Conservation (phyloP, 2,329 filamentous ascomycete genomes). For the Colletotrichum horii region DNA sequence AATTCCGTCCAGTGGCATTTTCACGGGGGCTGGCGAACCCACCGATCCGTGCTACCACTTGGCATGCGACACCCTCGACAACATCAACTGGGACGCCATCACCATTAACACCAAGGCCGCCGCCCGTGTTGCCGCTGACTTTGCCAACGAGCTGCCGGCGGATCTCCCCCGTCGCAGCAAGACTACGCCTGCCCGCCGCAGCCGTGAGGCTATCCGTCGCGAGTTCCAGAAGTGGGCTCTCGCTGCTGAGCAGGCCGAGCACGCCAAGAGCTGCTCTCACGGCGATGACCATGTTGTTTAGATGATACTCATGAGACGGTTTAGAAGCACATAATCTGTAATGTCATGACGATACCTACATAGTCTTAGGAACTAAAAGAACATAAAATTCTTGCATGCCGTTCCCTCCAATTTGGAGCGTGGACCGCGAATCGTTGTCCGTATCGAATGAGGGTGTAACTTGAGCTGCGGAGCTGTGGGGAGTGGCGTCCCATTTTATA, state of each 20-base stretch:
- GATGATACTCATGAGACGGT: not conserved
- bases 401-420: too few species aligned
- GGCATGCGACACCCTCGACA: slow-evolving; percentile 42
- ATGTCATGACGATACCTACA: not conserved
- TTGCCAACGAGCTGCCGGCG: slow-evolving; percentile 38
- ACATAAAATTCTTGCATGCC: not conserved
- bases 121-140: slow-evolving; percentile 50
- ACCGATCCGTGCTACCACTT: slow-evolving; percentile 45
- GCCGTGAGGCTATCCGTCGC: slow-evolving; percentile 19
- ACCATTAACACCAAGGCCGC: slow-evolving; percentile 48
- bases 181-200: slow-evolving; percentile 25
- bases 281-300: slow-evolving; percentile 3
- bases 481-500: not conserved
- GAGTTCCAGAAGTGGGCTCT: slow-evolving; percentile 24
- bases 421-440: too few species aligned
- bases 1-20: too few species aligned
- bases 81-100: slow-evolving; percentile 46
- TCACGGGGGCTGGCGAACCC: slow-evolving; percentile 41
- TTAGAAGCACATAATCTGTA: not conserved
- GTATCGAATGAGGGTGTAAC: not conserved
- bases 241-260: slow-evolving; percentile 20
- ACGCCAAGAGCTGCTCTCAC: slow-evolving; percentile 20
- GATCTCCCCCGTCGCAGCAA: slow-evolving; percentile 37
- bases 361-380: not conserved
- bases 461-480: not conserved